Conservation (phyloP, 345 rosid genomes). For the Cochlearia excelsa region DNA sequence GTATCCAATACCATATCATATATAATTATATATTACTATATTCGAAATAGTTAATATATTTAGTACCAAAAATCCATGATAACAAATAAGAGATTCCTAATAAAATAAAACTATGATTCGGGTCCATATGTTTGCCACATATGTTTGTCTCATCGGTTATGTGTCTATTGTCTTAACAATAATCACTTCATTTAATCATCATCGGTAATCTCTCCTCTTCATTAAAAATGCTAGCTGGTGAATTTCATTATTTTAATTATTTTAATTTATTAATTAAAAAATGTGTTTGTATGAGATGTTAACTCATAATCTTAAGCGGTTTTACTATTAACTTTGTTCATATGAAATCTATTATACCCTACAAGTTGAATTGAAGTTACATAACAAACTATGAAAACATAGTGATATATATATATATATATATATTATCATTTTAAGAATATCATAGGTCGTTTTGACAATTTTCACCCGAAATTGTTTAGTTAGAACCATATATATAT, state of each 20-base stretch:
- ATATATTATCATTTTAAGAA: too few species aligned
- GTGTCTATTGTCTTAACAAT: conserved; percentile 33
- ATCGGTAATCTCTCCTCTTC: conserved; percentile 21
- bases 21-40: conserved; percentile 12
- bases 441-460: too few species aligned
- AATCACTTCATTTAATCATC: conserved; percentile 34
- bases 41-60: conserved; percentile 11
- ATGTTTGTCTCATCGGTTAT: conserved; percentile 24
- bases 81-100: conserved; percentile 24
- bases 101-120: conserved; percentile 10
- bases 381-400: not conserved
- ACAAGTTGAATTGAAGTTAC: not conserved
- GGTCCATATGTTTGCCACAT: conserved; percentile 68
- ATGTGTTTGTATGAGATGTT: conserved; percentile 20
- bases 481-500: too few species aligned
- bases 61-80: conserved; percentile 26
- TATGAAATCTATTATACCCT: not conserved
- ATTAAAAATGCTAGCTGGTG: conserved; percentile 6
- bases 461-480: too few species aligned
- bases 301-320: conserved; percentile 26
- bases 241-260: not conserved
- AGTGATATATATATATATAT: not conserved
- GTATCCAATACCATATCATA: conserved; percentile 22
- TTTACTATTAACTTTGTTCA: not conserved
- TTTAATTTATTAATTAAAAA: not conserved